Conservation (phyloP, 1,284 basidiomycete species). For the Trichosporon inkin region DNA sequence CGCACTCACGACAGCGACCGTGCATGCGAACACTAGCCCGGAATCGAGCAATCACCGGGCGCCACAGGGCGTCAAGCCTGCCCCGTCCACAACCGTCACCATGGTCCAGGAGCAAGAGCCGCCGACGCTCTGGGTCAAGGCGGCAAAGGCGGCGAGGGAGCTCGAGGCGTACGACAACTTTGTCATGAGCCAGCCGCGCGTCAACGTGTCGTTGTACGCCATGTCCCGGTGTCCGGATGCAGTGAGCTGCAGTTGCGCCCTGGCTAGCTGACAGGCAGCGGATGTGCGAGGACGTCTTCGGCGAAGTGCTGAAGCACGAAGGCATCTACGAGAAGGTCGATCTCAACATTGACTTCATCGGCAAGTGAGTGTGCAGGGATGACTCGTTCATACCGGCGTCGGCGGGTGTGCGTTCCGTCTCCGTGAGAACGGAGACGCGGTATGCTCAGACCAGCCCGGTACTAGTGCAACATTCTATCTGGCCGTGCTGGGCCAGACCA, state of each 20-base stretch:
- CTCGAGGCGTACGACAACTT: not conserved
- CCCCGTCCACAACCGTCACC: not conserved
- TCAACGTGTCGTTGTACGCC: constrained; percentile 46
- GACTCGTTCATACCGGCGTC: no score
- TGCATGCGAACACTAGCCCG: not conserved
- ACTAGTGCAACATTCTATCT: no score
- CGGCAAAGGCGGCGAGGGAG: not conserved
- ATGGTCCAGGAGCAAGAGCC: not conserved
- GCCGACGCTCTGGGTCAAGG: not conserved
- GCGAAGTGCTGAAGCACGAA: constrained; percentile 62
- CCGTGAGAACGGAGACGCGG: no score
- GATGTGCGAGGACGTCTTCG: constrained; percentile 68
- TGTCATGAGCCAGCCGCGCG: constrained; percentile 15
- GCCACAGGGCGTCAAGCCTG: not conserved
- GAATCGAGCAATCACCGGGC: not conserved
- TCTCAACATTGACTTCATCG: constrained; percentile 67
- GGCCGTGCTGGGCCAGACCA: no score
- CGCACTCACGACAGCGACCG: not conserved
- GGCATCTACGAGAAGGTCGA: constrained; percentile 60
- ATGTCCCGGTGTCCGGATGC: constrained; percentile 51
- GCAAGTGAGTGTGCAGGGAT: constrained; percentile 56
- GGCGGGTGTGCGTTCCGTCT: no score
- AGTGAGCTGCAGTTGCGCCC: constrained; percentile 30
- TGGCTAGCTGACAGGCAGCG: constrained; percentile 25
- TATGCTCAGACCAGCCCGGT: no score